Base-by-base conservation (phyloP, 2,329 filamentous ascomycete genomes). In the Pezicula neosporulosa region DNA sequence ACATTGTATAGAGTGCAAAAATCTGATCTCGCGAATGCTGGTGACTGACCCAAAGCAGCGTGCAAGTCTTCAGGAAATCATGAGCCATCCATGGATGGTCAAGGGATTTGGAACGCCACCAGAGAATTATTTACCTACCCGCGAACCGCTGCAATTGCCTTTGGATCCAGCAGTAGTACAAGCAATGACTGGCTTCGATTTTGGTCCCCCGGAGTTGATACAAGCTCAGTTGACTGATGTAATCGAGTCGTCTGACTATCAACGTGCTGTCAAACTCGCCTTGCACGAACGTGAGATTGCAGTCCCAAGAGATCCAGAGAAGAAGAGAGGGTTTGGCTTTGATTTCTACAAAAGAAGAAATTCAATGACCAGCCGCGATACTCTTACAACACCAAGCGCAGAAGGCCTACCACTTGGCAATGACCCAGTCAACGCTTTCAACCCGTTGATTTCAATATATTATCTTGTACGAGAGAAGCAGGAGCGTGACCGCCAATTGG, bases 161-260 rank as follows among this genome's bases (percentile, higher is more conserved):
- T 74, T 99, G 9, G 93, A 97, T 64, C 76, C 81, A 2, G 86
- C 89, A 41, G 86, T 97, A 4, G 82, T 99, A 51, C 83, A 90
- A 45, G 92, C 89, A 60, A 99, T 99, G 94, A 95, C 91, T 21
- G 94, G 94, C 2, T 99, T 99, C 68, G 96, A 97, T 68, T 99
- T 97, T 72, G 94, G 94, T 1, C 81, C 90, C 0, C 81, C 90
- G 1, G 91, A 97, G 48, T 82, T 83, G 51, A 97, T 99, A 65
- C 86, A 82, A 51, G 75, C 82, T 3, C 90, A 97, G 66, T 79
- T 99, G 41, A 89, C 85, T 9, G 89, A 87, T 56, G 82, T 92
- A n/a, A 81, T 99, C 54, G 89, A 95, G 62, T 97, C 92, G 0
- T 91, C 96, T 6, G 93, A 97, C 38, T 99, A 99, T 61, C 90